Evolutionary conservation across 2,329 filamentous ascomycete genomes (phyloP), one percentile per base, ranked within the genome.

Genomic region (Elsinoe necatrix): DNA sequence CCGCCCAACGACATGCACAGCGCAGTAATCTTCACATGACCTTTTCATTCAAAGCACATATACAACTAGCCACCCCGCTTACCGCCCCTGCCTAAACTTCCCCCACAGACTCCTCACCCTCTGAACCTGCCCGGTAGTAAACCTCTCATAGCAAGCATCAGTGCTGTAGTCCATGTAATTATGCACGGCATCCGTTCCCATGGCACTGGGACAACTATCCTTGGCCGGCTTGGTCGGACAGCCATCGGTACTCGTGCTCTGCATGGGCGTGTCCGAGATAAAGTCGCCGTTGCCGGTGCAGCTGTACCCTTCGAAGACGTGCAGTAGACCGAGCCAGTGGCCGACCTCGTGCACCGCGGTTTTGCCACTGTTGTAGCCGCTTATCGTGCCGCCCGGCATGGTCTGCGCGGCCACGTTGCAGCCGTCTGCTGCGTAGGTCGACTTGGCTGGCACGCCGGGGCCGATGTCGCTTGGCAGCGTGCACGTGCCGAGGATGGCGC

Each of bases 91-190:
- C 56, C 73, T 64, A 63, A 72, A 75, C 61, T 73, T 69, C 34
- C 62, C 66, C 74, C 76, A 82, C 70, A 81, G 73, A 61, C 66
- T 74, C 61, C 72, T 68, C 73, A 82, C 80, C 54, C 79, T 67
- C 57, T 69, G 64, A 18, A 72, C 68, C 70, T 82, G 79, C 37
- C 71, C 68, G 1, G 68, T 63, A 5, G 78, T 80, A 60, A 82
- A 82, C 1, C 66, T 70, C 61, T 72, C 71, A 65, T 82, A 81
- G 60, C 79, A 82, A 18, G 71, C 73, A 70, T 82, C 80, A 6
- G 70, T 75, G 3, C 73, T 76, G 64, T 82, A 81, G 66, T 83
- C 80, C 80, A 83, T 82, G 62, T 77, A 82, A 63, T 82, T 80
- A 59, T 79, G 76, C 56, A 82, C 76, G 2, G 76, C 70, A 66